Base-by-base conservation (phyloP, 1,284 basidiomycete genomes). In the Cutaneotrichosporon cutaneum region DNA sequence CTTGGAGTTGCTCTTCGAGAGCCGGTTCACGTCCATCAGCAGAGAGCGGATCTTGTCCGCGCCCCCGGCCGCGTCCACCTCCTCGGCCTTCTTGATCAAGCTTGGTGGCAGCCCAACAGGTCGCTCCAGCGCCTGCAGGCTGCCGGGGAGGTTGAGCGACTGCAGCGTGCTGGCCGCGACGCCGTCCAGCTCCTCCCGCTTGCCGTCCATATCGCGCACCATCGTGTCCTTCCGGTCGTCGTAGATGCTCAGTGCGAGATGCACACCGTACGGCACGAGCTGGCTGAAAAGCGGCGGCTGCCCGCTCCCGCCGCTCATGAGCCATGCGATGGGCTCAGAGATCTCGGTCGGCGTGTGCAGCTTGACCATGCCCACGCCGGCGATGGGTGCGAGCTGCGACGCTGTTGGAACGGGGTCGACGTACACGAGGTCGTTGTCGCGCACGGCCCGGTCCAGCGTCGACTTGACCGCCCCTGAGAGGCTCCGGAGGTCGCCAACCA, bases 351-450 rank as follows among this genome's bases (percentile, higher is more conserved):
- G 87, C 2, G 87, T 73, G 13, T 81, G 83, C 2, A 87, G 77
- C 66, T 88, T 85, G 33, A 88, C 91, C 79, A 98, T 86, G 4
- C 84, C 80, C 2, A 87, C 86, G 24, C 87, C 86, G 44, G 82
- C 79, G 52, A 98, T 87, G 0, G 84, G 75, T 0, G 88, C 79
- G 4, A 97, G 83, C 30, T 88, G 83, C 2, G 89, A 86, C 1
- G 85, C 73, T 0, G 91, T 81, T 0, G 93, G 94, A 0, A 96
- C 84, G 51, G 91, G 87, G 61, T 92, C 85, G 68, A 97, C 90
- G 79, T 99, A 99, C 56, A 99, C 96, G 6, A 98, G 82, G 76
- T 97, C 91, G 73, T 99, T 99, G 77, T 99, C 96, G 30, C 91
- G 86, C 64, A 89, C 86, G 0, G 94, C 92, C 16, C 91, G 85